Conservation (phyloP, 2,329 filamentous ascomycete genomes). For the Fonsecaea erecta region DNA sequence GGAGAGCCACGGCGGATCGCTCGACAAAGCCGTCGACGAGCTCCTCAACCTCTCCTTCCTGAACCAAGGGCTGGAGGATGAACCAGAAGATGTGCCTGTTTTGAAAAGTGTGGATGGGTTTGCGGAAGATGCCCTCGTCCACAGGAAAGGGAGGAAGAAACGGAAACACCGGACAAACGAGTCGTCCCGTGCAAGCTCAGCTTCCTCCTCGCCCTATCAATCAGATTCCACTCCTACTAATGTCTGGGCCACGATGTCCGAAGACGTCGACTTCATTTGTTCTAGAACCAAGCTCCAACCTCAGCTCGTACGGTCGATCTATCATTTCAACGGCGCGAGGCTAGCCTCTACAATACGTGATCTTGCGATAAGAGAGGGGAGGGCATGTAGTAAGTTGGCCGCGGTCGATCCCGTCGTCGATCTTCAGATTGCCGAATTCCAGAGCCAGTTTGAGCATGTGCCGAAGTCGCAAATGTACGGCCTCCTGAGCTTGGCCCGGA, state of each 20-base stretch:
- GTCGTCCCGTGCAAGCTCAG: constrained; percentile 37
- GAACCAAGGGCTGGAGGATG: constrained; percentile 65
- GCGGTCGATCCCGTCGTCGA: constrained; percentile 51
- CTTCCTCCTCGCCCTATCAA: constrained; percentile 32
- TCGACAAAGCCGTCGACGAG: constrained; percentile 74
- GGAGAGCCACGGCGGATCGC: constrained; percentile 61
- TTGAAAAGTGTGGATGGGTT: constrained; percentile 84
- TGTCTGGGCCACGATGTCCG: constrained; percentile 62
- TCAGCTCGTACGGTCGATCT: constrained; percentile 59
- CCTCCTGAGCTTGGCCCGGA: constrained; percentile 61
- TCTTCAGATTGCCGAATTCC: constrained; percentile 59
- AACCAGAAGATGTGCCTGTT: constrained; percentile 48
- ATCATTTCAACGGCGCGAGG: constrained; percentile 63
- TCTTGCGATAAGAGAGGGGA: constrained; percentile 56
- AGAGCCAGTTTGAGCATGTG: constrained; percentile 60
- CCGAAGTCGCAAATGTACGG: constrained; percentile 55
- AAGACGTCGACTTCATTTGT: constrained; percentile 66
- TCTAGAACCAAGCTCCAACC: constrained; percentile 54
- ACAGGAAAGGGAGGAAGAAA: constrained; percentile 42
- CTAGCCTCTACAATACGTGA: constrained; percentile 60
- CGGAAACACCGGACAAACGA: constrained; percentile 36
- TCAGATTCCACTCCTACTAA: constrained; percentile 46
- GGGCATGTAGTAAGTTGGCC: constrained; percentile 44
- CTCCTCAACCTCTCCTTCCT: constrained; percentile 80
- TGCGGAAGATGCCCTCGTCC: constrained; percentile 56